Evolutionary conservation across 2,329 filamentous ascomycete genomes (phyloP), one percentile per base, ranked within the genome.

Genomic region (Arthroderma sp.): DNA sequence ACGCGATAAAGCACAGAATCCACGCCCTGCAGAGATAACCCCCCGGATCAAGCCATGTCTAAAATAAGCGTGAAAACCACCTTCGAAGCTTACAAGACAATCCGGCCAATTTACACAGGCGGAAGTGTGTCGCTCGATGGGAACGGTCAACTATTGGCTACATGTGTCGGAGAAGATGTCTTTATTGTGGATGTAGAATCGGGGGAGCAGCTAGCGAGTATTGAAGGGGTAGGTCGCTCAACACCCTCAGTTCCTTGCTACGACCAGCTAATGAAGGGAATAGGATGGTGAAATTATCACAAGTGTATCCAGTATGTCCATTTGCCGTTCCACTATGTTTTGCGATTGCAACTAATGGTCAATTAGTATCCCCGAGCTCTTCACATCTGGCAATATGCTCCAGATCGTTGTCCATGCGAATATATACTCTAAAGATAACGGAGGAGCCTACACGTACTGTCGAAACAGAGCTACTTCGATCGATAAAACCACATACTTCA

Each of bases 21-120:
- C 15, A 22, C 2, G 15, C 15, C 15, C 15, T 22, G 15, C 15
- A 22, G 15, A 22, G 15, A 22, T 22, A 22, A 22, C 15, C 15
- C 15, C 15, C 15, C 15, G 15, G 15, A 37, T 43, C 34, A 28
- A 38, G 51, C 50, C 42, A 66, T 66, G 54, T 74, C 74, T 57
- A 73, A 74, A 61, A 64, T 73, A 49, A 68, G 68, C 36, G 63
- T 73, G 55, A 93, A 87, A 71, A 95, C 87, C 47, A 94, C 89
- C 3, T 98, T 95, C 63, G 85, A 93, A 58, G 77, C 83, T 47
- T 75, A 75, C 52, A 79, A 83, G 57, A 84, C 86, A 40, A 83
- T 98, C 45, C 84, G 87, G 55, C 91, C 91, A 15, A 89, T 96
- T 41, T 95, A 91, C 60, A 94, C 89, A 1, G 91, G 91, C 44